phyloP scores from a whole-genome alignment of 306 rosid species.

The Boehmeria nivea region DNA sequence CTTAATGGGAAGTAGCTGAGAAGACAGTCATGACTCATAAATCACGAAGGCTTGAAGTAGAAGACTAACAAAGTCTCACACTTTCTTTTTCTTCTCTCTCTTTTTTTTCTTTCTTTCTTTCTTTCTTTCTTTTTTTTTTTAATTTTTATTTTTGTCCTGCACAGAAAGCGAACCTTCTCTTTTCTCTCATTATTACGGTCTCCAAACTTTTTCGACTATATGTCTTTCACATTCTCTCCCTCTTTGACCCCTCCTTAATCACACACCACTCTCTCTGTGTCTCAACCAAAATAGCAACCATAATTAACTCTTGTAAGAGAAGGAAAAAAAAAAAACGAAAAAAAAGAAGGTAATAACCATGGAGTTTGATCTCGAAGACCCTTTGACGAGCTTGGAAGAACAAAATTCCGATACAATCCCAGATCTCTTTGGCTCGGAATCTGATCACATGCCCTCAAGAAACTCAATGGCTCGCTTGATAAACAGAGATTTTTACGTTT shows the following conservation, averaged over 20 bases:
- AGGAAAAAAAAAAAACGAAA: too few relatives aligned
- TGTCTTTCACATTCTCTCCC: slow-evolving; percentile 20
- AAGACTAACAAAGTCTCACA: slow-evolving; percentile 13
- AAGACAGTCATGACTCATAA: too few relatives aligned
- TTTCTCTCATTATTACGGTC: slow-evolving; percentile 43
- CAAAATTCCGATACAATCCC: slow-evolving; percentile 29
- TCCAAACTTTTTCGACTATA: slow-evolving; percentile 30
- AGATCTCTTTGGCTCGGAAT: slow-evolving; percentile 55
- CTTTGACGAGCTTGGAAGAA: slow-evolving; percentile 38
- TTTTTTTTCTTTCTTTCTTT: neutral
- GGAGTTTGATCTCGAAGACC: slow-evolving; percentile 61
- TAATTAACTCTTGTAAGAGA: too few relatives aligned
- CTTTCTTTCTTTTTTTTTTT: slow-evolving; percentile 18
- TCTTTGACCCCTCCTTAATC: too few relatives aligned
- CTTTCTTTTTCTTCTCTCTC: slow-evolving; percentile 17
- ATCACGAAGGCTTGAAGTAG: slow-evolving; percentile 17
- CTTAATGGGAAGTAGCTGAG: too few relatives aligned
- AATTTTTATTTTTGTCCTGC: slow-evolving; percentile 30
- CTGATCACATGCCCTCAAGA: slow-evolving; percentile 45
- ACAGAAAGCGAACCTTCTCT: slow-evolving; percentile 64
- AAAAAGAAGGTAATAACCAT: too few relatives aligned
- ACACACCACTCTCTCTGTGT: slow-evolving; percentile 6
- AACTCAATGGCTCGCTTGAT: slow-evolving; percentile 26
- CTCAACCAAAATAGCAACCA: too few relatives aligned
- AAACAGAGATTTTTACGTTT: slow-evolving; percentile 21